Conservation (phyloP, 2,329 filamentous ascomycete species). For the Leptographium wingfieldii region DNA sequence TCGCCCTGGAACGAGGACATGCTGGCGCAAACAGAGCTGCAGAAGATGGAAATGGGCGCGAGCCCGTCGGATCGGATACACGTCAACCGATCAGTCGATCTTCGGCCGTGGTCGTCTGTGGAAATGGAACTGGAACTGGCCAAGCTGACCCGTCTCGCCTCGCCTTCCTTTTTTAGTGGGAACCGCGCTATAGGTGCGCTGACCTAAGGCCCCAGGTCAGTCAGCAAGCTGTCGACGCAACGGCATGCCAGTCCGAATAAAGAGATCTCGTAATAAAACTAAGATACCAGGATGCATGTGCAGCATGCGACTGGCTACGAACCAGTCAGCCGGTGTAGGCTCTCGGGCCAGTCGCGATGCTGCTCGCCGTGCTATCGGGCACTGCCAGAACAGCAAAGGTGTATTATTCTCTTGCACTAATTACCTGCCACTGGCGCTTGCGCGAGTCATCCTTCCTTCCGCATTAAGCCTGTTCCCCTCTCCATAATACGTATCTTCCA, state of each 20-base stretch:
- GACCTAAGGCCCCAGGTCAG: not conserved
- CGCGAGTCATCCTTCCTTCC: not conserved
- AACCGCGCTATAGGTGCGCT: not conserved
- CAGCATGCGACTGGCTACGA: not conserved
- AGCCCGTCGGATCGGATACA: no score
- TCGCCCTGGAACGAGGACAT: constrained; percentile 18
- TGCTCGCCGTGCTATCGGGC: not conserved
- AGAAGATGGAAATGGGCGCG: not conserved
- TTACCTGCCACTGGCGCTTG: no score
- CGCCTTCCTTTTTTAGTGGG: not conserved
- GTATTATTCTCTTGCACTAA: no score
- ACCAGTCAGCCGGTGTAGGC: no score
- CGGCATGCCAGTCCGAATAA: no score
- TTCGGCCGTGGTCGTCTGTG: no score
- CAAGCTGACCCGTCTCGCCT: no score
- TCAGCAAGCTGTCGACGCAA: not conserved
- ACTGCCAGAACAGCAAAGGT: not conserved
- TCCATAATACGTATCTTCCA: no score
- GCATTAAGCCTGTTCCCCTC: not conserved
- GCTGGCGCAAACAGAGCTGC: not conserved
- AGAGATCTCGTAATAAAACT: no score
- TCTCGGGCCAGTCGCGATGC: not conserved
- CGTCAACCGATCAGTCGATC: no score
- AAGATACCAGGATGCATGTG: not conserved
- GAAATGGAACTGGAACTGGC: no score